Base-by-base conservation (phyloP, 192 early-diverging fungal species). In the Podila verticillata region DNA sequence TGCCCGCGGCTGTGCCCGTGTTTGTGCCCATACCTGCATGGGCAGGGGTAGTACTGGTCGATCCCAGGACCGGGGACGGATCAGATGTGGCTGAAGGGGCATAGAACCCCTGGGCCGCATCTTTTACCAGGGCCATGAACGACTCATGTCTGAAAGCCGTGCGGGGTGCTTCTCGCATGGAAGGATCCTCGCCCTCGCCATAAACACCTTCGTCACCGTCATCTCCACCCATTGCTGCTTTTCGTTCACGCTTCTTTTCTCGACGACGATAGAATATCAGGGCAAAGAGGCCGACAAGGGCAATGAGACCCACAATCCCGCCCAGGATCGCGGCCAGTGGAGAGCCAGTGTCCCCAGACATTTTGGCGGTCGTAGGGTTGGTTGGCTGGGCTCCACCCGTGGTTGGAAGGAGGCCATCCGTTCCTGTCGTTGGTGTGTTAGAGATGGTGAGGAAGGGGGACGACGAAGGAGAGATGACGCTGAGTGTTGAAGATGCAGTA, bases 121-220 rank as follows among this genome's bases (percentile, higher is more conserved):
- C 63, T 47, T 64, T 64, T 8, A 64, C 63, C 48, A 64, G 28
- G 35, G 63, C 63, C 63, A 64, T 64, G 47, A 64, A 64, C 24
- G 63, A 28, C 12, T 64, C 63, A 24, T 64, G 63, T 20, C 63
- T 36, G 63, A 64, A 64, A 20, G 63, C 58, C 1, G 58, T 60
- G 8, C 30, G 24, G 10, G 63, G 22, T 5, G 35, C 35, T 30
- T 64, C 34, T 48, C 8, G 61, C n/a, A 34, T n/a, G 15, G 58
- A 60, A 3, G 58, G 58, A 19, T 32, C 58, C 5, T 29, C 32
- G n/a, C 61, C 61, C 22, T n/a, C 32, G 7, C 61, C 61, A 62
- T n/a, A 34, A 20, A 19, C 61, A n/a, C 32, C 61, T 36, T 15
- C 32, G 19, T 29, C 34, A 24, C 34, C 32, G n/a, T n/a, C 61